Base-by-base conservation (phyloP, 2,329 filamentous ascomycete genomes). In the Aspergillus tubingensis region DNA sequence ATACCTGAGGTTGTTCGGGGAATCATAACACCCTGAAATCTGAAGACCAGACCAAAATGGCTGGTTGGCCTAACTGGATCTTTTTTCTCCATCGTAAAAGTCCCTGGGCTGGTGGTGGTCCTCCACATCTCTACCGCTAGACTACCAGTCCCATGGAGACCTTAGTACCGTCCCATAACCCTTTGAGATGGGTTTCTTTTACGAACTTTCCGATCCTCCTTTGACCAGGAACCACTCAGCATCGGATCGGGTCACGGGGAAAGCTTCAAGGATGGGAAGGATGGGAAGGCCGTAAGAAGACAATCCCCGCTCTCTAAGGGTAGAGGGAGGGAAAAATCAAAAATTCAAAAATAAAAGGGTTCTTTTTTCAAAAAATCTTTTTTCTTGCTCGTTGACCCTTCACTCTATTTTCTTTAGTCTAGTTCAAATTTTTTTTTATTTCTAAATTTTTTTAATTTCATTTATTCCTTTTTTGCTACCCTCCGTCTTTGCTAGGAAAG, bases 121-220 rank as follows among this genome's bases (percentile, higher is more conserved):
- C 61, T 65, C 63, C 63, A 65, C 58, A 65, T 58, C 62, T 59
- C 58, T 63, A 63, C 63, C 62, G 58, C 60, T 65, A 50, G 43
- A 51, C 41, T 49, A 53, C 54, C 27, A 51, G n/a, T n/a, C 57
- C 61, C 58, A 63, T 61, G 63, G 63, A 43, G 58, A 41, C 52
- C 32, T 54, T 57, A 44, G 47, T 21, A 54, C 38, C 21, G 53
- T 38, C 32, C 36, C n/a, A 48, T 57, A 44, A 36, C 61, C 54
- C 56, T 59, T 13, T 36, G 11, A 38, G 51, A 50, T 50, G 47
- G 47, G 19, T 47, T 60, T 44, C 52, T 53, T 58, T 52, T 44
- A 54, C 39, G 56, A 63, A 51, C 41, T 38, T 59, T 55, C 59
- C 52, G 55, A 43, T 53, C 21, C 55, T 55, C 38, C 19, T 51